Conservation (phyloP, 805 yeast species). For the Zygoascus bituminiphila region DNA sequence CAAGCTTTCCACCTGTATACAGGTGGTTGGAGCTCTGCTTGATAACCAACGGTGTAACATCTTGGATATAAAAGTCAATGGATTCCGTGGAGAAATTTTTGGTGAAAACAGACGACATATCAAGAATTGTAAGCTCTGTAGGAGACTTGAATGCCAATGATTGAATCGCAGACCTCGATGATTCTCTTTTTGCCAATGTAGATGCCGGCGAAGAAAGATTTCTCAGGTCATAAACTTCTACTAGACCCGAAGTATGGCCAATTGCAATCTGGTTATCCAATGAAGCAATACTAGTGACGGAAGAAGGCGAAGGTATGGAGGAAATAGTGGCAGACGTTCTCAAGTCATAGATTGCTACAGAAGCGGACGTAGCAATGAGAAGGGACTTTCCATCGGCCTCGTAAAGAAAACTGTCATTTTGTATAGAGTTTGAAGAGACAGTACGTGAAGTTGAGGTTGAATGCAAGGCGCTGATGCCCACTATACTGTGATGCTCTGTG, state of each 20-base stretch:
- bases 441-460: not conserved
- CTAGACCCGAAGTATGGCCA: not conserved
- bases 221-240: slow-evolving; percentile 1
- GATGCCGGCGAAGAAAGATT: not conserved
- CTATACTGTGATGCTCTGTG: not conserved
- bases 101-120: not conserved
- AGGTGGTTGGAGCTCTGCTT: not conserved
- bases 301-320: slow-evolving; percentile 17
- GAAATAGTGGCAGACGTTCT: not conserved
- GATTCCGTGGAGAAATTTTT: not conserved
- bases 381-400: slow-evolving; percentile 2
- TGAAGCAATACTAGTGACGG: slow-evolving; percentile 11
- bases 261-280: not conserved
- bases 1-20: not conserved
- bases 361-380: slow-evolving; percentile 4
- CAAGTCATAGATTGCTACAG: slow-evolving; percentile 7
- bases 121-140: not conserved
- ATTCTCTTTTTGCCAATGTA: not conserved
- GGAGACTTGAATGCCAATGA: not conserved
- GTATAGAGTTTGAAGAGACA: too few species aligned
- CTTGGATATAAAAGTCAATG: not conserved
- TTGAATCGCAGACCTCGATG: not conserved
- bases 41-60: not conserved
- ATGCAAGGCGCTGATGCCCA: not conserved
- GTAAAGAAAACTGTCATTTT: not conserved